Base-by-base conservation (phyloP, 2,329 filamentous ascomycete species). In the Pestalotiopsis sp. region DNA sequence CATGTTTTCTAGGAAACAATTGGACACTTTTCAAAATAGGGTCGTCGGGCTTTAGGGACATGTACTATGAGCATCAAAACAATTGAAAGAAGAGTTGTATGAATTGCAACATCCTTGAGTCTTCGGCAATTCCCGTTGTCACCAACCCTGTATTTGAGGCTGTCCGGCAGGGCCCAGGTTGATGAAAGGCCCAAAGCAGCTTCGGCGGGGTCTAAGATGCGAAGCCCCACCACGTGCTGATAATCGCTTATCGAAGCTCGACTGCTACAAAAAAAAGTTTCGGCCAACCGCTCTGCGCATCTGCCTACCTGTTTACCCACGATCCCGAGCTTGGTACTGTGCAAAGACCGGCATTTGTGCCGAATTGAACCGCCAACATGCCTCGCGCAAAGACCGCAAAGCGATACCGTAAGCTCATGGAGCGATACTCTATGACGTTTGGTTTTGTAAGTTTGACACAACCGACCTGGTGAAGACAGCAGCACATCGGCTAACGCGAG, bases 321-420 rank as follows among this genome's bases (percentile, higher is more conserved):
- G 27, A 27, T 25, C 39, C 25, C 20, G 27, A 52, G 27, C 41
- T 9, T 7, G 9, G 14, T 27, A 49, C 49, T 41, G 38, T 64
- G 49, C 36, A 23, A 27, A 27, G 14, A 27, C 57, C 20, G 38
- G 38, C 41, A 45, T 52, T n/a, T 20, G 14, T 23, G 38, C 23
- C 20, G 31, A 56, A 52, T 52, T 38, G 25, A 36, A 58, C 63
- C 17, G 41, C 31, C 45, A 58, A 73, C 56, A 79, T 77, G 73
- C 78, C 74, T 70, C 76, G 77, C 59, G 77, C 77, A n/a, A 92
- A 92, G 88, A 86, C 89, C 76, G 90, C 90, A 66, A 93, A 93
- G 82, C 85, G 92, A 75, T 94, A 94, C 80, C 89, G 91, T 78
- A 98, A 98, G 90, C 90, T 98, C 77, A 97, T 99, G 91, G 91